A percentile compares a stretch with the other conserved stretches of the same genome.
phyloP scores from a whole-genome alignment of 2,329 filamentous ascomycete species.

The Xylaria sp. region DNA sequence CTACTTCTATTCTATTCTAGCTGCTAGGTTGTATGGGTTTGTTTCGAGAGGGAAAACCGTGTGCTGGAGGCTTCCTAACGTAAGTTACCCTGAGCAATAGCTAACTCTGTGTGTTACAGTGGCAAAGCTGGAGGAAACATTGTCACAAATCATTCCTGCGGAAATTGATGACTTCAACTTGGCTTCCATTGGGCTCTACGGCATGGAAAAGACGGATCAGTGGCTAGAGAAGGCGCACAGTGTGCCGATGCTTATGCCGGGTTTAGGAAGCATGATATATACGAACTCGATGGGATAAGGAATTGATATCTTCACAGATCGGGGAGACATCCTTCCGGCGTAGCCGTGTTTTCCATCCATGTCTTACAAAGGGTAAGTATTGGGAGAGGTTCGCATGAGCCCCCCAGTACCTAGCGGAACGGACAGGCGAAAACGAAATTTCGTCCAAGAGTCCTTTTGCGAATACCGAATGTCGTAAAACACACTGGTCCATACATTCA shows the following conservation, averaged over 20 bases:
- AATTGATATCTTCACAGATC: not conserved
- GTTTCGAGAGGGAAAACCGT: too few relatives aligned
- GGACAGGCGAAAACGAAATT: not conserved
- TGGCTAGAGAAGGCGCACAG: slow-evolving; percentile 23
- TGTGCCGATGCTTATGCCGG: not conserved
- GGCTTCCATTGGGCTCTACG: slow-evolving; percentile 26
- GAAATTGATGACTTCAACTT: slow-evolving; percentile 34
- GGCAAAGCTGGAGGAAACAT: slow-evolving; percentile 21
- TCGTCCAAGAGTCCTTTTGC: too few relatives aligned
- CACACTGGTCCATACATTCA: too few relatives aligned
- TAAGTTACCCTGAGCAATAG: too few relatives aligned
- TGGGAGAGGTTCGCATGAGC: not conserved
- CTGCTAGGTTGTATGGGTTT: too few relatives aligned
- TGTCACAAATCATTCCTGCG: slow-evolving; percentile 16
- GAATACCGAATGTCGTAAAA: too few relatives aligned
- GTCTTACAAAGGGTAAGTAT: not conserved
- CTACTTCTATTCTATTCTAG: not conserved
- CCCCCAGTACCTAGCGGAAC: not conserved
- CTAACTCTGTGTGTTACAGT: not conserved
- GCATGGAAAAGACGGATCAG: slow-evolving; percentile 27
- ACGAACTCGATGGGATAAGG: not conserved
- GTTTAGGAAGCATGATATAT: not conserved
- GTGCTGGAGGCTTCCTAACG: too few relatives aligned
- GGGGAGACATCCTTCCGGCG: not conserved
- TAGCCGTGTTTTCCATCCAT: not conserved